Base-by-base conservation (phyloP, 768 basidiomycete genomes). In the Xerocomus brunneocitrinus region DNA sequence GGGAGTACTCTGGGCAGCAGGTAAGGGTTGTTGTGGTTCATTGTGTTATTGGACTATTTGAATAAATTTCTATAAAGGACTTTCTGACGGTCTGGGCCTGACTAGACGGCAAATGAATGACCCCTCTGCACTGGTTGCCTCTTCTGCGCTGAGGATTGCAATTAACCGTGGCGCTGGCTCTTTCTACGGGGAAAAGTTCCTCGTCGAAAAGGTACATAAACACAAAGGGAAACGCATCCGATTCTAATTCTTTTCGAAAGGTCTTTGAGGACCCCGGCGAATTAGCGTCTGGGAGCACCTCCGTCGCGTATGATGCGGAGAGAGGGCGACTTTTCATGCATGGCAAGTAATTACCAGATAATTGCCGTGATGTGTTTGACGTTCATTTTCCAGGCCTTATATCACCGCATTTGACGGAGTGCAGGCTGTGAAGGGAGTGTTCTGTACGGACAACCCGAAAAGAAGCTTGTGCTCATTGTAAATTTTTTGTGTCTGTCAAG, bases 191-290 rank as follows among this genome's bases (percentile, higher is more conserved):
- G 75, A 83, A 56, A 87, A 84, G 59, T 82, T 76, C 58, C 76
- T 71, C 30, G 68, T 83, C 14, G 78, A 82, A 49, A 84, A 79
- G 75, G 84, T 82, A 63, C 10, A 62, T 50, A 47, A 42, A 44
- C 49, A 2, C 25, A n/a, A n/a, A 14, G 8, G 9, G n/a, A n/a
- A 42, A 10, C 10, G 14, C n/a, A 12, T 8, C 38, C 54, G 56
- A 60, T 38, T 47, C 43, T 61, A 3, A 41, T 30, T 31, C 30
- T 19, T 31, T 54, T 32, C 41, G 5, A 13, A 56, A 87, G 84
- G 73, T 80, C 9, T 87, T 89, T 53, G 83, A 87, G 64, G 85
- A 89, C 64, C 73, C 82, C 53, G 87, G 88, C 8, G 69, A 63
- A 3, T 47, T 84, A 25, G 78, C 79, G 10, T 79, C 79, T 14